phyloP scores from a whole-genome alignment of 495 filamentous ascomycete species.

The Chaetomidium leptoderma region DNA sequence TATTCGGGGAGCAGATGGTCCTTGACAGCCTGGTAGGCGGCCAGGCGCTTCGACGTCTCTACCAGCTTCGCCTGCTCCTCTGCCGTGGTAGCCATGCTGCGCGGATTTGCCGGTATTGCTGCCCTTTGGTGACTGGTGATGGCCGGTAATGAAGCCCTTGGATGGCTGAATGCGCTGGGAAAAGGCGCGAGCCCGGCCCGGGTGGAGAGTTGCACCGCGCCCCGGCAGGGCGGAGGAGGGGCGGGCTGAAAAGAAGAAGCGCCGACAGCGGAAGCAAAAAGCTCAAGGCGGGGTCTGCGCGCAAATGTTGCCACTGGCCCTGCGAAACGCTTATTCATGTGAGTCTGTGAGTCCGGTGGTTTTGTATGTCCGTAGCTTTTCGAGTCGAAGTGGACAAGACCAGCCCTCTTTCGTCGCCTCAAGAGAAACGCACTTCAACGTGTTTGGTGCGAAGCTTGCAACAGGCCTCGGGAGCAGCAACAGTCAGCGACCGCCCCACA shows the following conservation, averaged over 20 bases:
- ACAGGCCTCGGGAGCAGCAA: background rate
- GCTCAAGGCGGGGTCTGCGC: slow-evolving; percentile 9
- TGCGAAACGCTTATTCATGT: slow-evolving; percentile 13
- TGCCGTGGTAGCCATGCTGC: slow-evolving; percentile 22
- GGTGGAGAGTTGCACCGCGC: background rate
- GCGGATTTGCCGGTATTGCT: slow-evolving; percentile 6
- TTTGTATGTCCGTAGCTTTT: background rate
- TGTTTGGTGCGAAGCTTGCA: background rate
- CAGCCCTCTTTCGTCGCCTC: background rate
- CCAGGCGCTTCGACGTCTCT: slow-evolving; percentile 79
- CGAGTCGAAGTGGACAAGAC: no score
- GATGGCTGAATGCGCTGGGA: background rate
- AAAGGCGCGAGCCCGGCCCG: background rate
- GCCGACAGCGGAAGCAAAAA: slow-evolving; percentile 1
- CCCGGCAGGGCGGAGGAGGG: background rate
- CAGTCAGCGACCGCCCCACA: background rate
- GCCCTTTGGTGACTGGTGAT: background rate
- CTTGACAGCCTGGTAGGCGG: slow-evolving; percentile 75
- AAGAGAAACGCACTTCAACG: background rate
- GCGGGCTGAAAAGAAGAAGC: background rate
- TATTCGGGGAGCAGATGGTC: slow-evolving; percentile 74
- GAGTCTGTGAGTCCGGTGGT: background rate
- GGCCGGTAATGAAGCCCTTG: background rate
- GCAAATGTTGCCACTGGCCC: background rate
- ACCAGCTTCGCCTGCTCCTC: slow-evolving; percentile 40